Conservation (phyloP, 2,329 filamentous ascomycete genomes). For the Herpotrichia juniperi region DNA sequence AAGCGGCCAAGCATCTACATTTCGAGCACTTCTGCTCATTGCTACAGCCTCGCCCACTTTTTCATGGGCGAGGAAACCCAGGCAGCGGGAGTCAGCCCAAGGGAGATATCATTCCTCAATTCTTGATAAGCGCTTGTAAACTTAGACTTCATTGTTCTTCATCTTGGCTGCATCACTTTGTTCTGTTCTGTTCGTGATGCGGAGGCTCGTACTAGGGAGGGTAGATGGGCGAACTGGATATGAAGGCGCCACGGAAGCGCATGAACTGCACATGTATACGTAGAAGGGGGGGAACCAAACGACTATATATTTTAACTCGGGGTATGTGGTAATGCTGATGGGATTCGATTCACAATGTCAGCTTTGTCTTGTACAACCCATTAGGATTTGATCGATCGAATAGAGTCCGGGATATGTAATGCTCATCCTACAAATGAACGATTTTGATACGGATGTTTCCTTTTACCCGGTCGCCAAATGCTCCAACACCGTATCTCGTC, state of each 20-base stretch:
- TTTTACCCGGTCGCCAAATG: conserved; percentile 15
- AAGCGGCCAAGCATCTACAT: conserved; percentile 4
- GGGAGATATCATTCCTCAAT: conserved; percentile 8
- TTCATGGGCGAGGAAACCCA: not conserved
- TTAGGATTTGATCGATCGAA: too few species aligned
- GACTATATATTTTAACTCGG: conserved; percentile 12
- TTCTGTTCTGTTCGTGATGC: conserved; percentile 1
- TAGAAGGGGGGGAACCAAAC: not conserved
- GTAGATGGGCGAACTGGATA: conserved; percentile 1
- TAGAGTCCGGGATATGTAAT: too few species aligned
- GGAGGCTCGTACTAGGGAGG: conserved; percentile 17
- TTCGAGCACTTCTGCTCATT: not conserved
- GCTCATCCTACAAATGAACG: too few species aligned
- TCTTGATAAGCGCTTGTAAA: conserved; percentile 23
- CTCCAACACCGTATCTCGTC: conserved; percentile 21
- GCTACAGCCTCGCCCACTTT: not conserved
- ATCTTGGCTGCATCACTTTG: conserved; percentile 13
- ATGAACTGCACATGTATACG: conserved; percentile 6
- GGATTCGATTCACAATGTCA: conserved; percentile 3
- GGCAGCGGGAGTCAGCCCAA: not conserved
- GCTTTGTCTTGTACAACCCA: too few species aligned
- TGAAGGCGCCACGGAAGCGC: not conserved
- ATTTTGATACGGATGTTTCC: too few species aligned
- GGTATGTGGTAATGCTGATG: not conserved
- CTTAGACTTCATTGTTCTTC: conserved; percentile 27